These are phyloP conservation scores for Salix exigua DNA, from an alignment of 345 rosid species.

Conservation along the genomic window DNA sequence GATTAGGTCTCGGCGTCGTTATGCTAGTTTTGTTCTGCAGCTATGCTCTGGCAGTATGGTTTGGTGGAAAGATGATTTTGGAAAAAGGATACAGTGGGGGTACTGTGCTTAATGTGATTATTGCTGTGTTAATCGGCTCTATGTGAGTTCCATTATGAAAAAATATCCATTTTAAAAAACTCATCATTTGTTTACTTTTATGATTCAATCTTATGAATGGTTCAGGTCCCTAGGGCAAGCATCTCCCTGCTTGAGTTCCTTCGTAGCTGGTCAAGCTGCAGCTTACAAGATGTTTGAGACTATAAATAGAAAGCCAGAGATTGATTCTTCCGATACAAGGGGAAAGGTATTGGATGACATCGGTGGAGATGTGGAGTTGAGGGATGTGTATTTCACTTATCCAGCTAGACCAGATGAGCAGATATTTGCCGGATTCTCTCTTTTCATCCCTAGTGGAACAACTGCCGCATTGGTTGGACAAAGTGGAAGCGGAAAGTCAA, in stretches of 20 bases:
- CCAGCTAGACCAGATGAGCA: conserved; percentile 47
- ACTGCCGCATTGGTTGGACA: conserved; percentile 51
- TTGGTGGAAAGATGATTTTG: too few species aligned
- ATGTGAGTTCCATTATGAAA: conserved; percentile 46
- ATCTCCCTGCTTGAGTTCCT: conserved; percentile 19
- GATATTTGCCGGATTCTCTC: conserved; percentile 42
- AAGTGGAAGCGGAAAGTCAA: conserved; percentile 58
- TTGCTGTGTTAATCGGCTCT: conserved; percentile 60
- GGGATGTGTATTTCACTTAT: conserved; percentile 39
- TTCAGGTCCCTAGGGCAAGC: conserved; percentile 68
- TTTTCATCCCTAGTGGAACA: conserved; percentile 30
- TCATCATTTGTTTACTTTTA: not conserved
- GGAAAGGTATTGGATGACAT: conserved; percentile 39
- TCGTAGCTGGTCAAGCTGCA: conserved; percentile 29
- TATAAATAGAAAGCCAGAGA: conserved; percentile 38
- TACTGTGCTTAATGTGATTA: conserved; percentile 42
- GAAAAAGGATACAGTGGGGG: conserved; percentile 66
- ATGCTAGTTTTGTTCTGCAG: conserved; percentile 34
- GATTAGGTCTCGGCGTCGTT: conserved; percentile 48
- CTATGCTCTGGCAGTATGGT: conserved; percentile 61
- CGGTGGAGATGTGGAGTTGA: conserved; percentile 41
- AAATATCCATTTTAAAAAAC: not conserved
- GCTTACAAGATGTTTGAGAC: conserved; percentile 44
- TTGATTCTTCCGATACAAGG: conserved; percentile 37
- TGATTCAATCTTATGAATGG: not conserved